phyloP scores from a whole-genome alignment of 768 basidiomycete species.

The Tulasnella sp. region DNA sequence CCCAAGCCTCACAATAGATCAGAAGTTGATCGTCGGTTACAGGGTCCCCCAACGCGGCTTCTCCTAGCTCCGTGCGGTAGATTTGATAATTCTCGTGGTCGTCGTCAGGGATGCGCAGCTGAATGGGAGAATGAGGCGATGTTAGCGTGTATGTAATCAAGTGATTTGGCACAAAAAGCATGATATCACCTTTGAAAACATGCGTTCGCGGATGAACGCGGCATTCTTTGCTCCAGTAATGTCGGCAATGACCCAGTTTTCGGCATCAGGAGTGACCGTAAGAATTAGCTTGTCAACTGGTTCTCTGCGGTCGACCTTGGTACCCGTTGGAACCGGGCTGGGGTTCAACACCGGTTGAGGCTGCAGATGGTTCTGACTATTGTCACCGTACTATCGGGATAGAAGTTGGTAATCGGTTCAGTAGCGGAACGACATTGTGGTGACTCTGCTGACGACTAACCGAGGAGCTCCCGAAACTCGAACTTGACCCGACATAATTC shows the following conservation, averaged over 20 bases:
- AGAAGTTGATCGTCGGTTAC: conserved; percentile 66
- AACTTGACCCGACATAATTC: too few relatives aligned
- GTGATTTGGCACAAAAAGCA: conserved; percentile 17
- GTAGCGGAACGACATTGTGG: conserved; percentile 8
- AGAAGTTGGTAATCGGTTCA: neutral
- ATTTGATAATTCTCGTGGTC: conserved; percentile 73
- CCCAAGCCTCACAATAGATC: conserved; percentile 63
- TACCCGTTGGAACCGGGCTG: neutral
- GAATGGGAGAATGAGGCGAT: conserved; percentile 12
- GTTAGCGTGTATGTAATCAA: conserved; percentile 12
- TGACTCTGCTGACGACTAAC: conserved; percentile 36
- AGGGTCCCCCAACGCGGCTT: conserved; percentile 67
- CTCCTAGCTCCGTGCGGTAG: conserved; percentile 83
- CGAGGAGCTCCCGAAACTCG: conserved; percentile 57
- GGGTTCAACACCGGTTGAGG: neutral
- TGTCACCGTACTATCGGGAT: neutral
- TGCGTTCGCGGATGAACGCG: conserved; percentile 70
- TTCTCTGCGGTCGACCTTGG: neutral
- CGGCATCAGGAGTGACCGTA: conserved; percentile 22
- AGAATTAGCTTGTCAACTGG: conserved; percentile 17
- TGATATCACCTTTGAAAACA: conserved; percentile 65
- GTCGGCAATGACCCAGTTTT: conserved; percentile 45
- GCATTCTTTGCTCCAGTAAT: conserved; percentile 61
- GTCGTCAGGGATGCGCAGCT: conserved; percentile 81
- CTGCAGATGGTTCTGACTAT: neutral